Base-by-base conservation (phyloP, 1,139 yeast genomes). In the Zygoascus sp. region DNA sequence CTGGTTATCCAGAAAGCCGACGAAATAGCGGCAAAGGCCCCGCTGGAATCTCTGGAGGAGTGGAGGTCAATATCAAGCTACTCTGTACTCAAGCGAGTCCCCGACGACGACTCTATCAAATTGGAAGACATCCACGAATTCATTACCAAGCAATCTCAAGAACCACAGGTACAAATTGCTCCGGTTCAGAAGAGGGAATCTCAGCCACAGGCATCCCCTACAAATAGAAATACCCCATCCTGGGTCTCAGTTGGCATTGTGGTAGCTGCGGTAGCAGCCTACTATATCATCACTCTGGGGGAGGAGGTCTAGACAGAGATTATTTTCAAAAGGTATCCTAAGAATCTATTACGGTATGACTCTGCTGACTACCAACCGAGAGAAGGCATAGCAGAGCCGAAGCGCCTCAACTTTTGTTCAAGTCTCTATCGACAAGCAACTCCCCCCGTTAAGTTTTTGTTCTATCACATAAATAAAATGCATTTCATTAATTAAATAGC, bases 51-150 rank as follows among this genome's bases (percentile, higher is more conserved):
- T 6, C 46, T 59, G 6, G 43, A 47, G 8, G 49, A 46, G 7
- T 61, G 64, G 63, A 36, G 38, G 9, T 37, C 23, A 3, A 44
- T 64, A 6, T 60, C 66, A 8, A 37, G 44, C 25, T 54, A 53
- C 48, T 65, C 68, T 2, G 66, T 61, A 2, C 52, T 64, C 19
- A 61, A 57, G 34, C 55, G 27, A 21, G 27, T 22, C 5, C 36
- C 43, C 5, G 11, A 15, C 9, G 37, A 40, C n/a, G 35, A 40
- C 21, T 11, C 15, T 7, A 11, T 38, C 5, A 15, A 32, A 10
- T 11, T 38, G 9, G 43, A 40, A 21, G 43, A 30, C n/a, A 13
- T 40, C 25, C 8, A 20, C 6, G 36, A 30, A 32, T 30, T 23
- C 30, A 32, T 40, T 32, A 23, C 20, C 11, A 22, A 30, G 13